Evolutionary conservation across 73 alveolate species (phyloP), one percentile per base, ranked within the genome.

Genomic region (Blepharisma japonicum): DNA sequence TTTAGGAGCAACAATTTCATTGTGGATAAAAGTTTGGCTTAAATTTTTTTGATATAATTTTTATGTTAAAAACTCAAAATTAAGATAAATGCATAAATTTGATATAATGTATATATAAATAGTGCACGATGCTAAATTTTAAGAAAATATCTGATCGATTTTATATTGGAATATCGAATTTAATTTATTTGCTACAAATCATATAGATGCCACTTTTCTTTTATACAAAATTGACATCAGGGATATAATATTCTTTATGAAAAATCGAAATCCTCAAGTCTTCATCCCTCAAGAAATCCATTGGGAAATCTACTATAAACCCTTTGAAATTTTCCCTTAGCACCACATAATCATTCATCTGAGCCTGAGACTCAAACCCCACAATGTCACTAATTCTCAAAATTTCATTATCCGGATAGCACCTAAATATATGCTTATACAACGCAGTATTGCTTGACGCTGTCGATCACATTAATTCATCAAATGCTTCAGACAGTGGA

Each of bases 391-490:
- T 82, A 77, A 80, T 68, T 27, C 79, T 20, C 6, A 51, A 66
- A 55, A 81, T 86, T 49, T 80, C 55, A 77, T 91, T 87, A 86
- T 89, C 96, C 39, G 98, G 98, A 55, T 94, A 93, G 55, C 97
- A 94, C 20, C 89, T 90, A 78, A 90, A 91, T 32, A 94, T 81
- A 47, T 89, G 80, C 68, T 89, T 82, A 78, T 91, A 94, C 38
- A 90, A 80, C n/a, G 67, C 39, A 38, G 95, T 89, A 80, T 94
- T 92, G 39, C n/a, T 81, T 53, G 84, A 32, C n/a, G 96, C 94
- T 14, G 87, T 79, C 42, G 84, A 68, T 67, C 55, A 72, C 61
- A 92, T 74, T 45, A 77, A 77, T 7, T 90, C 84, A 66, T 68
- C 71, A 61, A 89, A 72, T 77, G 88, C 92, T 53, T 83, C 77